Conservation (phyloP, 2,329 filamentous ascomycete genomes). For the Clarireedia sp. region DNA sequence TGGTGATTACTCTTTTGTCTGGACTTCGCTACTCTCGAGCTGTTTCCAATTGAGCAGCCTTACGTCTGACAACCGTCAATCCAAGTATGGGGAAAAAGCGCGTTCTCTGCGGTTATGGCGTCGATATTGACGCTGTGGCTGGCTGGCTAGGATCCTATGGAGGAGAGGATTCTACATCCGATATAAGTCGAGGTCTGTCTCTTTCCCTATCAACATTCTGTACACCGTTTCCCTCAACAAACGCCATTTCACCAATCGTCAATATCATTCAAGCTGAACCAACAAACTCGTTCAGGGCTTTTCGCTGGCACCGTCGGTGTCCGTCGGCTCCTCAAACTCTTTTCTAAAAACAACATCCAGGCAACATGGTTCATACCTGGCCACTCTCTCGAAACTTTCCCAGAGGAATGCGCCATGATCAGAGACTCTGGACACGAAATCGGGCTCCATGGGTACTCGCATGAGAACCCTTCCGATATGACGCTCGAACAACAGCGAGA, state of each 20-base stretch:
- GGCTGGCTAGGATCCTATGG: constrained; percentile 71
- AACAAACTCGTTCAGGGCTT: constrained; percentile 35
- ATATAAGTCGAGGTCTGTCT: constrained; percentile 57
- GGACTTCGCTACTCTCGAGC: too few relatives aligned
- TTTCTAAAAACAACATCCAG: constrained; percentile 65
- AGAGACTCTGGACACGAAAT: constrained; percentile 57
- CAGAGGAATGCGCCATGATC: constrained; percentile 54
- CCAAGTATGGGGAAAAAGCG: constrained; percentile 39
- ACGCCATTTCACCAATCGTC: not conserved
- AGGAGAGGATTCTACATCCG: constrained; percentile 62
- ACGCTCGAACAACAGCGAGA: constrained; percentile 67
- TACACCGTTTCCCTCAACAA: not conserved
- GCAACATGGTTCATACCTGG: constrained; percentile 59
- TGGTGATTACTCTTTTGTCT: too few relatives aligned
- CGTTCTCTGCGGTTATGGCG: constrained; percentile 53
- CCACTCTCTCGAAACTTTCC: constrained; percentile 57
- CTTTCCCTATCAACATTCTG: not conserved
- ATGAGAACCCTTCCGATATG: constrained; percentile 67
- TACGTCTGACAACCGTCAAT: not conserved
- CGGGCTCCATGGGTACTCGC: constrained; percentile 64
- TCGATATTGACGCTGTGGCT: constrained; percentile 69
- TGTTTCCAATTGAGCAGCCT: not conserved
- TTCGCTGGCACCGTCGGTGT: constrained; percentile 63
- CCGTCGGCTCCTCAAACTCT: constrained; percentile 59
- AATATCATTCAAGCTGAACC: not conserved